Base-by-base conservation (phyloP, 371 early-diverging fungal species). In the Mucor racemosus region DNA sequence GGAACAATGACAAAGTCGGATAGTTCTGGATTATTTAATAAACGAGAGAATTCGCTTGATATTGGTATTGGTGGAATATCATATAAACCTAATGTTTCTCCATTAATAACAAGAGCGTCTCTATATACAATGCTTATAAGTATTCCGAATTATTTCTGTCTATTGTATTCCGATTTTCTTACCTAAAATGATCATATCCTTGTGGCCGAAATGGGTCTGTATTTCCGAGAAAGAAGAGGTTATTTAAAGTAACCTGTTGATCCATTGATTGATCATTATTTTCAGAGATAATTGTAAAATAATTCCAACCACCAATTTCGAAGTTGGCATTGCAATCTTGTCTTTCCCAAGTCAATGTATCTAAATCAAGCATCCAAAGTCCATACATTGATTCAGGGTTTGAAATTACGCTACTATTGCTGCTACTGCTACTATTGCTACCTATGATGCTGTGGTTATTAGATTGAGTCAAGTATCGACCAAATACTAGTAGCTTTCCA, bases 341-440 rank as follows among this genome's bases (percentile, higher is more conserved):
- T 58, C 82, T 77, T 34, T 81, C 69, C 90, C 90, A 90, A 67
- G 80, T 81, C 31, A 88, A 68, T 19, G 84, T 84, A 53, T 88
- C 86, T 48, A 90, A 66, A 61, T 87, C 87, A 67, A 90, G 76
- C 73, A 85, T 84, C 89, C 90, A 90, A 4, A 90, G 71, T 7
- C 90, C 88, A 55, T 86, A 84, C 75, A 26, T 75, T 58, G 36
- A 60, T 48, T 70, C 65, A 34, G 58, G 44, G 15, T 56, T 56
- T 34, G 57, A 3, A 14, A 14, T 19, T 1, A 5, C 33, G 19
- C 35, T 46, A 38, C 38, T 48, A 13, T 50, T 35, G 9, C 15
- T 15, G 31, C 31, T 53, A 7, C 46, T 44, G 14, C 36, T 46
- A 41, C 35, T 50, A 7, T 21, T 50, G 33, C 42, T 50, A 6